A percentile compares a stretch with the other conserved stretches of the same genome.
These are phyloP conservation scores for Taiwanofungus camphoratus DNA, from an alignment of 1,284 basidiomycete species.

Conservation along the genomic window DNA sequence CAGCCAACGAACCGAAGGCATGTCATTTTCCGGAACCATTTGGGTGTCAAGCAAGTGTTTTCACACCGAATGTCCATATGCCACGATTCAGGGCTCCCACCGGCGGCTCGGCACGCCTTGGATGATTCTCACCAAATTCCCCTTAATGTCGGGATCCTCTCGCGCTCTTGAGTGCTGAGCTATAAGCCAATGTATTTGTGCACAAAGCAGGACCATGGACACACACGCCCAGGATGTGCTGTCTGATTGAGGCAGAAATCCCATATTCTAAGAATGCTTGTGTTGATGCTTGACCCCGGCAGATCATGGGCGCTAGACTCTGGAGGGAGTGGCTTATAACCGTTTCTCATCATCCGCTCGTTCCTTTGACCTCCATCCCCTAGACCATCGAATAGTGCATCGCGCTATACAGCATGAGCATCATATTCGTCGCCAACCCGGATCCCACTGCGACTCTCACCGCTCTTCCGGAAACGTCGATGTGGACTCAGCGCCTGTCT, in stretches of 20 bases:
- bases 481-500: constrained; percentile 28
- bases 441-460: too few species aligned
- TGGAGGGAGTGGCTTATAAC: background rate
- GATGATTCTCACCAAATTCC: constrained; percentile 4
- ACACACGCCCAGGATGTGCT: too few species aligned
- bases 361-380: too few species aligned
- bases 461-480: background rate
- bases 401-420: background rate
- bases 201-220: too few species aligned
- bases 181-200: background rate
- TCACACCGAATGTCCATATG: too few species aligned
- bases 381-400: background rate
- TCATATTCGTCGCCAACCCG: background rate
- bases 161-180: background rate
- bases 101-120: background rate
- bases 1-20: too few species aligned
- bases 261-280: background rate
- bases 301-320: background rate
- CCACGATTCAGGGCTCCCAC: background rate
- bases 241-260: background rate
- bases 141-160: background rate
- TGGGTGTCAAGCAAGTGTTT: too few species aligned
- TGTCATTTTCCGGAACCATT: too few species aligned
- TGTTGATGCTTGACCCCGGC: background rate
- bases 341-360: background rate